Conservation (phyloP, 2,329 filamentous ascomycete genomes). For the Cryphonectria radicalis region DNA sequence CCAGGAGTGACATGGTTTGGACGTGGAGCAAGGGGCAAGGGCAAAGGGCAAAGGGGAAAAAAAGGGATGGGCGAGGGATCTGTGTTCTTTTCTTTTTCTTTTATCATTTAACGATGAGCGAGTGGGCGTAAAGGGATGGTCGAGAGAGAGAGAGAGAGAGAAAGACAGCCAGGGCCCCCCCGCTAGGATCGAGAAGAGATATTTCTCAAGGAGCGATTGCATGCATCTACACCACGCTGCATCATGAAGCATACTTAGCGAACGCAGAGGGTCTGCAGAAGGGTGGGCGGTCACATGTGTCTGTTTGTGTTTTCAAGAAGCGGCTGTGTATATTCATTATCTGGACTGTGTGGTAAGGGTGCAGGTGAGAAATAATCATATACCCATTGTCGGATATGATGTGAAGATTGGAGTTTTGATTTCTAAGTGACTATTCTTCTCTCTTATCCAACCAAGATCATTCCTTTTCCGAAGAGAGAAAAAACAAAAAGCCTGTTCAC, state of each 20-base stretch:
- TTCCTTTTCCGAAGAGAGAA: too few species aligned
- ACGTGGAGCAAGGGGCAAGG: not conserved
- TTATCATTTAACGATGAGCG: too few species aligned
- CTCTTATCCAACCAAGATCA: too few species aligned
- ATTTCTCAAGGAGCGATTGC: not conserved
- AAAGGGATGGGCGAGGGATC: not conserved
- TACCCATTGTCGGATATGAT: not conserved
- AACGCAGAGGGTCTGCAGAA: not conserved
- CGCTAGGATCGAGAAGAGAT: not conserved
- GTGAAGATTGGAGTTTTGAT: not conserved
- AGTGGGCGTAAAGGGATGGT: not conserved
- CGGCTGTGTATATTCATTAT: conserved; percentile 1
- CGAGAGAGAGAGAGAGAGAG: not conserved
- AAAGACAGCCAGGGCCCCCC: not conserved
- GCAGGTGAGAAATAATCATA: not conserved
- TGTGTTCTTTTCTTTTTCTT: not conserved
- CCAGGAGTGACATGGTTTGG: not conserved
- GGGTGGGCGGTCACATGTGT: not conserved
- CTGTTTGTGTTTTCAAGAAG: not conserved
- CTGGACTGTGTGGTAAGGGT: not conserved
- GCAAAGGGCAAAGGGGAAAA: not conserved
- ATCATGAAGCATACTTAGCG: not conserved
- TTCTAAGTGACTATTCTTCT: not conserved
- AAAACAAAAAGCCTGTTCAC: too few species aligned
- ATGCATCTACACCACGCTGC: conserved; percentile 1